Evolutionary conservation across 2,329 filamentous ascomycete species (phyloP), one percentile per base, ranked within the genome.

Genomic region (Diaporthe australafricana): DNA sequence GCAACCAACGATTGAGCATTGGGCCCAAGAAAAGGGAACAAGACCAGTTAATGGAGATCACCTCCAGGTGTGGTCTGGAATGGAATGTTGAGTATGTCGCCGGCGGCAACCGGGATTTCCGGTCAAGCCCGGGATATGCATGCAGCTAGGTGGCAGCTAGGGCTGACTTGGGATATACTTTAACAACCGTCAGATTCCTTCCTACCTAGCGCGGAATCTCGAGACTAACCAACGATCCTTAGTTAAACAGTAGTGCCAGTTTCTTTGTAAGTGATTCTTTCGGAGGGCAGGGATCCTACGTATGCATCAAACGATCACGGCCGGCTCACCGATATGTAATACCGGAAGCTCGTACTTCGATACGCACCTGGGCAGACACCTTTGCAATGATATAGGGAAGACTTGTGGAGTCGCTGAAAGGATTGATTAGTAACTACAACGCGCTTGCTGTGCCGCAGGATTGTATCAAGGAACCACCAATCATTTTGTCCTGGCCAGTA

Each of bases 41-140:
- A 38, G 32, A 56, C 7, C n/a, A 14, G 3, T 20, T 14, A 20
- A 9, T 14, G 7, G 9, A 35, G 30, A 14, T 7, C 30, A 38
- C 12, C 52, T 35, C 3, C 11, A 16, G 32, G 5, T 38, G 16
- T 56, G 20, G 30, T 22, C 3, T 38, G 11, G n/a, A 27, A 57
- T 25, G 22, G 35, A 27, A 22, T 60, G 35, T 60, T 42, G 35
- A 20, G 38, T 22, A 30, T 42, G 35, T 60, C 22, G 35, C 55
- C 35, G 30, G 53, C n/a, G 22, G 35, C 55, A 60, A 42, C 22
- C 55, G 55, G 55, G 27, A 40, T 42, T 60, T 14, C 55, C 55
- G 55, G 35, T 20, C 22, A 20, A 57, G 38, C 55, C 11, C 20
- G 7, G 5, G n/a, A 22, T 7, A 42, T 27, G 55, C 35, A 42